These are phyloP conservation scores for Penium margaritaceum DNA, from an alignment of 139 green algal species.

Conservation along the genomic window DNA sequence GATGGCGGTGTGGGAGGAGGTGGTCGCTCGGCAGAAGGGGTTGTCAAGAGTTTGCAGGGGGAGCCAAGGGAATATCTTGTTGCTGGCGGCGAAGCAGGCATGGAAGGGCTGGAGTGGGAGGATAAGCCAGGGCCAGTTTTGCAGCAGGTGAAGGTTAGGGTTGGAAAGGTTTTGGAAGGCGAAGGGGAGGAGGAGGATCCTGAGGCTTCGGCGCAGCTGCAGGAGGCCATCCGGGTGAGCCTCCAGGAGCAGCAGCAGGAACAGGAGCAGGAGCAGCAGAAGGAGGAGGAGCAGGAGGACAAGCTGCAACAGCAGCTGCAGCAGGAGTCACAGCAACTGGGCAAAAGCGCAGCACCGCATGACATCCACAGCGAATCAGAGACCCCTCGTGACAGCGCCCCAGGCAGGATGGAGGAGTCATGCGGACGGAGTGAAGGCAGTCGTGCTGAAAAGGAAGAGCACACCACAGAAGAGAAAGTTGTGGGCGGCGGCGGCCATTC, in stretches of 20 bases:
- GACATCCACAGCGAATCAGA: too few species aligned
- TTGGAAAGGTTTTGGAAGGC: too few species aligned
- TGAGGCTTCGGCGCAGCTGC: slow-evolving; percentile 4
- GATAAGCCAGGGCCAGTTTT: not conserved
- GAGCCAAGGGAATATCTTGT: slow-evolving; percentile 2
- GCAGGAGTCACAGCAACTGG: not conserved
- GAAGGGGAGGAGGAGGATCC: not conserved
- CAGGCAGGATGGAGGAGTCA: too few species aligned
- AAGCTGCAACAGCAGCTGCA: not conserved
- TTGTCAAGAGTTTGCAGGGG: not conserved
- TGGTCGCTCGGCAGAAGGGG: not conserved
- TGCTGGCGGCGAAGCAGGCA: not conserved
- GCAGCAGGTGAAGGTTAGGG: slow-evolving; percentile 10
- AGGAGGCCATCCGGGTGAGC: slow-evolving; percentile 21
- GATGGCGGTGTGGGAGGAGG: not conserved
- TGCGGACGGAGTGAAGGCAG: too few species aligned
- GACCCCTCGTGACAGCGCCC: too few species aligned
- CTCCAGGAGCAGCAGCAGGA: slow-evolving; percentile 2
- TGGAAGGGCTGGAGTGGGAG: slow-evolving; percentile 22
- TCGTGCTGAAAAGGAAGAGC: too few species aligned
- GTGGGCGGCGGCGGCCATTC: too few species aligned
- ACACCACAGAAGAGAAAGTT: too few species aligned
- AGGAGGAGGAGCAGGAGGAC: not conserved
- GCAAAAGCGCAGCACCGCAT: too few species aligned
- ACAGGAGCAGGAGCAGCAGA: not conserved